A percentile compares a stretch with the other conserved stretches of the same genome.
Evolutionary conservation across 768 basidiomycete genomes (phyloP).

Genomic region (Mycena metata): DNA sequence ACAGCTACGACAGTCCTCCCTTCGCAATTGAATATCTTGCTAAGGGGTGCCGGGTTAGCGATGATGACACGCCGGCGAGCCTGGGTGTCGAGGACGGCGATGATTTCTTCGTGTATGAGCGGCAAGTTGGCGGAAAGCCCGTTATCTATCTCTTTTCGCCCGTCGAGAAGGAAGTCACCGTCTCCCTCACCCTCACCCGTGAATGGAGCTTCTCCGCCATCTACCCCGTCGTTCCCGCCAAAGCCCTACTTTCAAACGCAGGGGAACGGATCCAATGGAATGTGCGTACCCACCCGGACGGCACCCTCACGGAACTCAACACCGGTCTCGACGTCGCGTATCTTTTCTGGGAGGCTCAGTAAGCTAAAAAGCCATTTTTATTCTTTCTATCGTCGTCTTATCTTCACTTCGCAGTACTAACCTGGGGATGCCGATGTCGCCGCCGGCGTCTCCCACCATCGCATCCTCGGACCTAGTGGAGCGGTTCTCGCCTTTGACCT

Average conservation of each 20-base stretch:
- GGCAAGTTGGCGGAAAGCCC: constrained; percentile 43
- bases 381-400: neutral
- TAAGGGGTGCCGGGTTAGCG: neutral
- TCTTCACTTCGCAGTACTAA: constrained; percentile 7
- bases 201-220: constrained; percentile 52
- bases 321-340: constrained; percentile 42
- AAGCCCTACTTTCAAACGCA: constrained; percentile 1
- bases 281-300: constrained; percentile 31
- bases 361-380: neutral
- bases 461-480: neutral
- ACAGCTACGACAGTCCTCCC: no score
- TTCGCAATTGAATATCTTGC: no score
- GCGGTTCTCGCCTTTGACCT: constrained; percentile 23
- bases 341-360: constrained; percentile 45
- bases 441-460: constrained; percentile 11
- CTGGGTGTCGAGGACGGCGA: neutral
- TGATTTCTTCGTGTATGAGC: neutral
- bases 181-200: constrained; percentile 48
- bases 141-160: constrained; percentile 55
- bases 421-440: constrained; percentile 4
- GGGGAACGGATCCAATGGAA: constrained; percentile 51
- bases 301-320: constrained; percentile 38
- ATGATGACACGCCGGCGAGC: neutral
- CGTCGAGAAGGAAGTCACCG: constrained; percentile 40
- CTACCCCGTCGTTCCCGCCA: constrained; percentile 50